Evolutionary conservation across 768 basidiomycete genomes (phyloP), one percentile per base, ranked within the genome.

Genomic region (Mycena filopes): DNA sequence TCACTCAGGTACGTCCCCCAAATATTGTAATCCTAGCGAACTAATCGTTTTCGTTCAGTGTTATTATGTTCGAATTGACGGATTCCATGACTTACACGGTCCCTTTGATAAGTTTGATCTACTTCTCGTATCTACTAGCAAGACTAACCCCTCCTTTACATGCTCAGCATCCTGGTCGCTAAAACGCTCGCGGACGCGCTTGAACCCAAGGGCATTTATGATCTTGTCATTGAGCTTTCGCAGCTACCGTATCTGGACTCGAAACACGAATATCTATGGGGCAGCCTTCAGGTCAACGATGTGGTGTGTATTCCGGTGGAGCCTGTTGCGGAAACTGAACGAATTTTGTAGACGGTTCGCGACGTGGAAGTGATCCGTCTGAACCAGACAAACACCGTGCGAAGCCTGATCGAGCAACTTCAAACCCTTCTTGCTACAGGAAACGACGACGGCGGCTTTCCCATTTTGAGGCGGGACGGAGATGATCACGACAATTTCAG

Each of bases 51-150:
- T 38, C 63, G 4, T 36, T 36, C 25, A 93, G 90, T 83, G 98
- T 99, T 54, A 99, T 99, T 77, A 94, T 86, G 85, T 95, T 98
- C 73, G 97, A 99, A 73, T 82, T 99, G 43, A 97, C 97, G 4
- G 92, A 94, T 69, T 95, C 95, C 1, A 80, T 99, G 68, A 95
- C 93, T 3, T 99, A 99, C 77, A 91, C 89, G 15, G 92, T 65
- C 13, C 63, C 60, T 45, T 88, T 96, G 62, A 96, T 55, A 55
- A 55, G 53, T 55, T 55, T 23, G 2, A n/a, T 41, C 28, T 42
- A 0, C 10, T 21, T n/a, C 16, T 9, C 20, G 26, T 29, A 38
- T 38, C 13, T n/a, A n/a, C n/a, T n/a, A n/a, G n/a, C 41, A 18
- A 29, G 53, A 18, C 53, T n/a, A 10, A 55, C 23, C 26, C 40